Base-by-base conservation (phyloP, 495 filamentous ascomycete genomes). In the Daldinia grandis region DNA sequence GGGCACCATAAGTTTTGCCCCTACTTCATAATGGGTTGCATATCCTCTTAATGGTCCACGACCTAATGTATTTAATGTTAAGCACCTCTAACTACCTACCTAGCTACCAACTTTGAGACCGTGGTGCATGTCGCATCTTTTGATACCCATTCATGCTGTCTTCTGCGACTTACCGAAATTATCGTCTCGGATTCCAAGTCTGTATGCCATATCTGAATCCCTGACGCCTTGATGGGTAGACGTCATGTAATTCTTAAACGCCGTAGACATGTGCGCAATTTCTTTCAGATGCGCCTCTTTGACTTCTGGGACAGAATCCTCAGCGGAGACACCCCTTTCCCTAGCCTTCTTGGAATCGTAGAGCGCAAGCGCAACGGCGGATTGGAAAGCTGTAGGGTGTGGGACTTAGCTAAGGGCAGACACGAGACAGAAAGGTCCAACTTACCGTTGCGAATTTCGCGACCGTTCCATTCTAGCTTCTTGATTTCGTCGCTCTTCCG, bases 171-270 rank as follows among this genome's bases (percentile, higher is more conserved):
- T 47, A n/a, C 54, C n/a, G 19, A 64, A 56, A 5, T 56, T 64
- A 4, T 64, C 61, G 12, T 64, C 33, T n/a, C 61, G 50, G 9
- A 42, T 64, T 9, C 61, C 61, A 4, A 44, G 25, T 27, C 27
- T 55, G 5, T 64, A 64, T 12, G 61, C 61, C 8, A 64, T 9
- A 10, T 64, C 61, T 5, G 61, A 64, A 37, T 64, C 37, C 27
- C 35, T 44, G 2, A 64, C 24, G 7, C 61, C 61, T 44, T 56
- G 33, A 47, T 64, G 50, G 25, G 61, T 64, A 25, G 61, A 64
- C 4, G 51, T 56, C 4, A 64, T 64, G 17, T 64, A 64, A 35
- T 44, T 64, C 37, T 64, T 64, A n/a, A 64, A 64, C 2, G 61
- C 50, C 1, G 25, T 64, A 9, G 61, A 64, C 61, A 64, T 64